These are phyloP conservation scores for Limnanthes douglasii DNA, from an alignment of 345 rosid species.

Conservation along the genomic window DNA sequence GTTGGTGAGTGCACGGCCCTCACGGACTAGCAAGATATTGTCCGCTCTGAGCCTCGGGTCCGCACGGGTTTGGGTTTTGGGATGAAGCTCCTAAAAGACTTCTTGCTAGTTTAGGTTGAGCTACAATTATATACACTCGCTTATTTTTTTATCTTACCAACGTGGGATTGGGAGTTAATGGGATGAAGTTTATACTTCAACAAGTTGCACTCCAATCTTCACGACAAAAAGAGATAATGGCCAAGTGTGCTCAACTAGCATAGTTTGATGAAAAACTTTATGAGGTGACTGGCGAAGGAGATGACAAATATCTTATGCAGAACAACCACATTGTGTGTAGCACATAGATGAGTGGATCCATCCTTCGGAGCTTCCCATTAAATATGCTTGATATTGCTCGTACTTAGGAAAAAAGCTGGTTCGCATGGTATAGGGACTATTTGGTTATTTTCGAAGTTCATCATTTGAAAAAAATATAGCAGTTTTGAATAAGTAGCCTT, in stretches of 20 bases:
- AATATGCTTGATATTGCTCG: conserved; percentile 90
- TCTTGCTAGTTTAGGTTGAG: too few species aligned
- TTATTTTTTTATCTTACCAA: too few species aligned
- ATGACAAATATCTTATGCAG: conserved; percentile 93
- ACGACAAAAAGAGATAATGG: conserved; percentile 91
- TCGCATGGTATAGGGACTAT: conserved; percentile 91
- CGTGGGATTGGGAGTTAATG: too few species aligned
- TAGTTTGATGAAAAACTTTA: conserved; percentile 93
- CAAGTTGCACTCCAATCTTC: conserved; percentile 75
- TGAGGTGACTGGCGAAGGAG: conserved; percentile 98
- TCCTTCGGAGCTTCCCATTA: conserved; percentile 67
- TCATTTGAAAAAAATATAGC: conserved; percentile 96
- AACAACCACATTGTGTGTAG: conserved; percentile 87
- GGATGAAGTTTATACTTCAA: too few species aligned
- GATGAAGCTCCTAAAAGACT: too few species aligned
- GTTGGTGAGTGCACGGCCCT: too few species aligned
- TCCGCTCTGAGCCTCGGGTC: too few species aligned
- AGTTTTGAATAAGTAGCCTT: conserved; percentile 81
- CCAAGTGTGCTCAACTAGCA: conserved; percentile 81
- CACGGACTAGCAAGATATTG: too few species aligned
- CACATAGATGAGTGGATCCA: conserved; percentile 93
- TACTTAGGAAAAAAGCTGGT: conserved; percentile 99
- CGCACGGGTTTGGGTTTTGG: too few species aligned
- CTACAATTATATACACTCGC: too few species aligned
- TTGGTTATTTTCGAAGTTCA: conserved; percentile 96